Evolutionary conservation across 1,284 basidiomycete species (phyloP), one percentile per base, ranked within the genome.

Genomic region (Neotropicomus parvogracilis): DNA sequence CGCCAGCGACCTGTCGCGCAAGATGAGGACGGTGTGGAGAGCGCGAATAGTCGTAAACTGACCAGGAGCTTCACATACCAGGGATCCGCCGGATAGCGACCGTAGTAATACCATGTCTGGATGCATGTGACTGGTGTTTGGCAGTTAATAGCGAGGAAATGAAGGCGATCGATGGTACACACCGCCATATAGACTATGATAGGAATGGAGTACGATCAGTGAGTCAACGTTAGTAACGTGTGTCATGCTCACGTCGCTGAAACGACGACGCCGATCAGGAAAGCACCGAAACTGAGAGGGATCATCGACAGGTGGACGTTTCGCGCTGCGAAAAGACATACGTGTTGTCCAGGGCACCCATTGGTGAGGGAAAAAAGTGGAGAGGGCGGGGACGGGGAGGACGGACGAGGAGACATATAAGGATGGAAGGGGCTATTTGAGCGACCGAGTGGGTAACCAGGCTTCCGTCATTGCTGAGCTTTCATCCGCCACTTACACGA

Each of bases 101-200:
- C 66, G 48, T 68, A 83, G 58, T 83, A 83, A 54, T 75, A 81
- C 70, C 72, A 80, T 3, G 76, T 70, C 60, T 84, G 81, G 19
- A 80, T 70, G 51, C 73, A 70, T 6, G 80, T 80, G n/a, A 81
- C 81, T 82, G 19, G 36, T 0, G 28, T 20, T 35, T 24, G 44
- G 13, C 32, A 10, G 39, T 24, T 41, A 47, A 40, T 26, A 8
- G 6, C 11, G 8, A 2, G 32, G 32, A 34, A 21, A 48, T 26
- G 43, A 52, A 52, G 16, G 20, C 8, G 20, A 24, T 24, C 0
- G 14, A n/a, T 29, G 6, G 12, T 13, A 56, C 67, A 9, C 44
- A 81, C 80, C 74, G 65, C 80, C 80, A 49, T 77, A 76, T 27
- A 83, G 65, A 3, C 78, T 79, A 19, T 31, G 13, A 40, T 40